phyloP scores from a whole-genome alignment of 257 asterid genomes.

The Solanum medicagineum region DNA sequence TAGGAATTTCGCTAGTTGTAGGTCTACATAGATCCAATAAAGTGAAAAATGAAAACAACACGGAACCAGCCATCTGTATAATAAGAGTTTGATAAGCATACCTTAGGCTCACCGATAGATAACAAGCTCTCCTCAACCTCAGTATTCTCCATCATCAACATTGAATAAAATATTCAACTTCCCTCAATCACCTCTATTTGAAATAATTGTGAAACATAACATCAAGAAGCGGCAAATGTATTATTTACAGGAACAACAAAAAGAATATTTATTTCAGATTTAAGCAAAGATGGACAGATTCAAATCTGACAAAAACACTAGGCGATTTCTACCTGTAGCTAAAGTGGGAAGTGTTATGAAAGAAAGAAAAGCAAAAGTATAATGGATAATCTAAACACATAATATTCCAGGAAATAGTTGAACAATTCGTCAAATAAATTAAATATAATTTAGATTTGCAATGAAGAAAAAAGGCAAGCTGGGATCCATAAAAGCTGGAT shows the following conservation, averaged over 20 bases:
- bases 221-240: background rate
- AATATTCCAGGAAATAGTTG: background rate
- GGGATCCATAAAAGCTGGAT: background rate
- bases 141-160: constrained; percentile 41
- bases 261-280: background rate
- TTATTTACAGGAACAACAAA: background rate
- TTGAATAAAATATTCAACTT: constrained; percentile 2
- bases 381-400: background rate
- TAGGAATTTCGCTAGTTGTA: background rate
- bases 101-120: constrained; percentile 92
- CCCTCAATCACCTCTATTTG: constrained; percentile 26
- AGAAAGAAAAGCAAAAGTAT: too few species aligned
- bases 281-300: background rate
- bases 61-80: background rate
- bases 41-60: background rate
- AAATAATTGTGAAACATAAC: background rate
- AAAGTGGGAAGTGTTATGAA: too few species aligned
- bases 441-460: background rate
- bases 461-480: background rate
- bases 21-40: background rate
- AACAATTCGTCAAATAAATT: background rate
- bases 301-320: background rate
- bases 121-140: constrained; percentile 72
- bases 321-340: background rate
- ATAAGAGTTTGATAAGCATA: constrained; percentile 3